A percentile compares a stretch with the other conserved stretches of the same genome.
Conservation (phyloP, 305 asterid genomes). For the Fraxinus sp. region DNA sequence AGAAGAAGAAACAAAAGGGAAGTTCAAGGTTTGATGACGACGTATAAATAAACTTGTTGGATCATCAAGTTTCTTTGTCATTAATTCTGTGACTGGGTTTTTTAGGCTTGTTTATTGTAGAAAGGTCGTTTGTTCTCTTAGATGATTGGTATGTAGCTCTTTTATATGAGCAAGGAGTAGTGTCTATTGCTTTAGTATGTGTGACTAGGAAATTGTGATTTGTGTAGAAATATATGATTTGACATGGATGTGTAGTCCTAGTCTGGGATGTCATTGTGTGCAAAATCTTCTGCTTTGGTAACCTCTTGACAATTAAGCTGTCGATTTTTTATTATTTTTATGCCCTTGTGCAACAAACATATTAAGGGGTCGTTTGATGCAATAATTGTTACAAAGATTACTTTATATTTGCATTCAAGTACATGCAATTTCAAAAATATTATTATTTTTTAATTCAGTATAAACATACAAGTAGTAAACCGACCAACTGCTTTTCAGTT, state of each 20-base stretch:
- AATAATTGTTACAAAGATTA: too few species aligned
- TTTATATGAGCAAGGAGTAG: not conserved
- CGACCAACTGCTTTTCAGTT: too few species aligned
- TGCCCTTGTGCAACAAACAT: not conserved
- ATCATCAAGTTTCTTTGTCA: not conserved
- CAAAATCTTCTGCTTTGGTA: not conserved
- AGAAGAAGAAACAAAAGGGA: slow-evolving; percentile 45
- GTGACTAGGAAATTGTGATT: not conserved
- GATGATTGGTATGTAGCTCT: not conserved
- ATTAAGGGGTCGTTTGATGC: too few species aligned
- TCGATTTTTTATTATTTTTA: too few species aligned
- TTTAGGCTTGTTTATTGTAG: not conserved
- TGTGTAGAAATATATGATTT: not conserved
- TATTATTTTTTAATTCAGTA: too few species aligned
- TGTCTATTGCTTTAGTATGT: not conserved
- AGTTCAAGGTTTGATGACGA: slow-evolving; percentile 22
- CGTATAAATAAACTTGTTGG: not conserved
- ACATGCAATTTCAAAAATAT: not conserved
- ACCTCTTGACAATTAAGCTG: not conserved
- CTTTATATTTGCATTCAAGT: not conserved
- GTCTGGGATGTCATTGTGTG: not conserved
- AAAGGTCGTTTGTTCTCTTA: slow-evolving; percentile 13
- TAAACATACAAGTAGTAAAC: too few species aligned
- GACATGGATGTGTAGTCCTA: not conserved
- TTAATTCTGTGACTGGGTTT: not conserved